phyloP scores from a whole-genome alignment of 176 grass and related monocot species.

The Eremochloa ophiuroides region DNA sequence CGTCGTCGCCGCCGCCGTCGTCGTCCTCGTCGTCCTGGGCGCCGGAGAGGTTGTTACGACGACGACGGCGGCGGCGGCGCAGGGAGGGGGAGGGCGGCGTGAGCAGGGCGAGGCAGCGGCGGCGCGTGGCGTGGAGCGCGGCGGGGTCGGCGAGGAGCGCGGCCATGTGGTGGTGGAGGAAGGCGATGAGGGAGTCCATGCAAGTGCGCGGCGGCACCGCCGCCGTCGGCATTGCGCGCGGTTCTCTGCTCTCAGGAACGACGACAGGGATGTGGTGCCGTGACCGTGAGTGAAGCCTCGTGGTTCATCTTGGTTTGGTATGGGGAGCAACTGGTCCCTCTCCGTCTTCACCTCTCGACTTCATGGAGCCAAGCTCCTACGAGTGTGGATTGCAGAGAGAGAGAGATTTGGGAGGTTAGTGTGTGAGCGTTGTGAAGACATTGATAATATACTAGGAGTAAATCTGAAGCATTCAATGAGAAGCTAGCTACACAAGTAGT shows the following conservation, averaged over 20 bases:
- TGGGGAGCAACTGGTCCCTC: slow-evolving; percentile 1
- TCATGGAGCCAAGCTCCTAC: neutral
- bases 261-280: neutral
- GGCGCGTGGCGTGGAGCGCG: slow-evolving; percentile 22
- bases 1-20: slow-evolving; percentile 26
- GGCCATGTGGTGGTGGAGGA: slow-evolving; percentile 51
- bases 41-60: neutral
- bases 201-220: slow-evolving; percentile 36
- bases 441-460: neutral
- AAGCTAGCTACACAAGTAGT: neutral
- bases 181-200: slow-evolving; percentile 53
- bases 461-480: neutral
- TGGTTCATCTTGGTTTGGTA: neutral
- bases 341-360: neutral
- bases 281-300: neutral
- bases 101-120: slow-evolving; percentile 30
- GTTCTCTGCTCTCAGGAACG: neutral
- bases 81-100: neutral
- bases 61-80: neutral
- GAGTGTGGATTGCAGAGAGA: neutral
- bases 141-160: slow-evolving; percentile 48
- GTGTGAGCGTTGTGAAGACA: neutral
- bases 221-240: slow-evolving; percentile 16
- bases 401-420: neutral
- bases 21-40: neutral